A percentile compares a stretch with the other conserved stretches of the same genome.
Evolutionary conservation across 306 rosid genomes (phyloP).

Genomic region (Elaeagnus macrophylla): DNA sequence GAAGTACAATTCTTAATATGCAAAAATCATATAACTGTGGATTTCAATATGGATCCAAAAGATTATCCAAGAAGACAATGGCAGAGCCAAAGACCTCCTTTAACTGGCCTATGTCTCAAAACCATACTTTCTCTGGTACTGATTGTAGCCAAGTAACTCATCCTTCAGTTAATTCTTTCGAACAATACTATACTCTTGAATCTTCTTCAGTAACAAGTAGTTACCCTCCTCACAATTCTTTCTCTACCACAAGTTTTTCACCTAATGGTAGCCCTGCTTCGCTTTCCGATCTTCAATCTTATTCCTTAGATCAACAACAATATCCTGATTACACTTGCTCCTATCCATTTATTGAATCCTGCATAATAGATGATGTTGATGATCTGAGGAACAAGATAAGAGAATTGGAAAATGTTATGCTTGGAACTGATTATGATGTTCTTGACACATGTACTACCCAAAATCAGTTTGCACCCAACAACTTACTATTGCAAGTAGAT

Average conservation of each 20-base stretch:
- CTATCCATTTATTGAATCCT: slow-evolving; percentile 46
- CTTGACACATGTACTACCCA: slow-evolving; percentile 22
- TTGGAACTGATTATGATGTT: slow-evolving; percentile 56
- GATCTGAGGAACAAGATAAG: slow-evolving; percentile 69
- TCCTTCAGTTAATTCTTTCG: slow-evolving; percentile 29
- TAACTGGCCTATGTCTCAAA: slow-evolving; percentile 28
- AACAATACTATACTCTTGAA: slow-evolving; percentile 45
- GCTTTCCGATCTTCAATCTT: slow-evolving; percentile 38
- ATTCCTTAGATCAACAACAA: slow-evolving; percentile 16
- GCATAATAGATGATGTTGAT: slow-evolving; percentile 39
- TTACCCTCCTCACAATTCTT: slow-evolving; percentile 55
- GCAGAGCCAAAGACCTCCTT: slow-evolving; percentile 42
- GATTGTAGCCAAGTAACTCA: slow-evolving; percentile 37
- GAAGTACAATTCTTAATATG: too few relatives aligned
- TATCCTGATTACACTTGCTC: slow-evolving; percentile 38
- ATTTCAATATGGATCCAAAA: too few relatives aligned
- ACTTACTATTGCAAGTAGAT: slow-evolving; percentile 32
- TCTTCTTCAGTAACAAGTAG: slow-evolving; percentile 43
- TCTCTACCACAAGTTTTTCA: slow-evolving; percentile 46
- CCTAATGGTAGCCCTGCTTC: slow-evolving; percentile 50
- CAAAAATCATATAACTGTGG: too few relatives aligned
- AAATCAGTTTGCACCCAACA: slow-evolving; percentile 21
- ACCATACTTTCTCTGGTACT: slow-evolving; percentile 34
- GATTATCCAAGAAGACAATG: slow-evolving; percentile 30
- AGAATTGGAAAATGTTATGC: slow-evolving; percentile 73